These are phyloP conservation scores for Colletotrichum tropicale DNA, from an alignment of 2,329 filamentous ascomycete species.

Conservation along the genomic window DNA sequence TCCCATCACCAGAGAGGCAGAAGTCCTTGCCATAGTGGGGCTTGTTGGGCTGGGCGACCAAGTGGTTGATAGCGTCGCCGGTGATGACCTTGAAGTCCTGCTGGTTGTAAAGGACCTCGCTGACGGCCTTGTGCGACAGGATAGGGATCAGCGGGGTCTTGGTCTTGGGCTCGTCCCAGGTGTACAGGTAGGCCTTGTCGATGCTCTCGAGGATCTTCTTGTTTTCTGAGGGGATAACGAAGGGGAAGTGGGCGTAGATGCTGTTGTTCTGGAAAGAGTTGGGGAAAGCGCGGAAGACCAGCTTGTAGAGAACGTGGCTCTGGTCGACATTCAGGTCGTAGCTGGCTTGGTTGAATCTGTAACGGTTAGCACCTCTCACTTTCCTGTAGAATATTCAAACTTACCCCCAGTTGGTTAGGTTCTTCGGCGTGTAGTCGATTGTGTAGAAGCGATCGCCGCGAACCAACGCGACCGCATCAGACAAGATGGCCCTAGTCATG, in stretches of 20 bases:
- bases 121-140: constrained; percentile 57
- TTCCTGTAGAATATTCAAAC: background rate
- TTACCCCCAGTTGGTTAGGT: constrained; percentile 72
- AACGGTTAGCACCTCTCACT: background rate
- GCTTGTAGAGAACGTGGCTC: constrained; percentile 70
- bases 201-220: constrained; percentile 61
- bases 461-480: constrained; percentile 66
- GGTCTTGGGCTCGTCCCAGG: constrained; percentile 56
- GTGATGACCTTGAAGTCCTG: constrained; percentile 64
- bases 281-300: constrained; percentile 68
- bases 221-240: constrained; percentile 51
- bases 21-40: constrained; percentile 42
- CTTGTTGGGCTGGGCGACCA: constrained; percentile 52
- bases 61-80: constrained; percentile 56
- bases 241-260: constrained; percentile 66
- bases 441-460: constrained; percentile 71
- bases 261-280: constrained; percentile 66
- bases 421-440: constrained; percentile 60
- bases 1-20: constrained; percentile 52
- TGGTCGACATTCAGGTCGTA: constrained; percentile 64
- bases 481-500: constrained; percentile 58
- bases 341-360: constrained; percentile 48
- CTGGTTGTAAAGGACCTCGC: constrained; percentile 55
- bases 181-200: constrained; percentile 60
- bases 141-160: constrained; percentile 51